These are phyloP conservation scores for Zymoseptoria pseudotritici DNA, from an alignment of 2,329 filamentous ascomycete genomes.

Conservation along the genomic window DNA sequence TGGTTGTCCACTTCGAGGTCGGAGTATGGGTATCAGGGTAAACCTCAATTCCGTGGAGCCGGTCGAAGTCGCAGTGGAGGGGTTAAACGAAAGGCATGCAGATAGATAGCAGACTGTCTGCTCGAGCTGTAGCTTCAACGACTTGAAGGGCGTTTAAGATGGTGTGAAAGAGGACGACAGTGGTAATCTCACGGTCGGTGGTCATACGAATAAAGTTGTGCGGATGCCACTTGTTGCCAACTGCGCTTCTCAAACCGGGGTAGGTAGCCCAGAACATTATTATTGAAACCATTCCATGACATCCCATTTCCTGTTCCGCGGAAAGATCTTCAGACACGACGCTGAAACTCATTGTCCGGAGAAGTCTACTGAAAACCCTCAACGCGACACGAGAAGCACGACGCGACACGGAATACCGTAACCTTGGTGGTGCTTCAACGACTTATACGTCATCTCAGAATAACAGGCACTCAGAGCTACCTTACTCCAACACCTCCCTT, in stretches of 20 bases:
- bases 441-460: neutral
- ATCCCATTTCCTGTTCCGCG: too few species aligned
- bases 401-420: too few species aligned
- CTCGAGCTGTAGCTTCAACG: neutral
- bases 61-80: neutral
- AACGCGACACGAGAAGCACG: too few species aligned
- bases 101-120: neutral
- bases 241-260: too few species aligned
- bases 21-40: neutral
- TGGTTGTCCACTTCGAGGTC: neutral
- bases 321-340: too few species aligned
- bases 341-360: too few species aligned
- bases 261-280: too few species aligned
- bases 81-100: neutral
- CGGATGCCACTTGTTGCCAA: neutral
- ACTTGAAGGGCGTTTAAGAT: neutral
- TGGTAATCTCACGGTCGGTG: neutral
- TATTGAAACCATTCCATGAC: too few species aligned
- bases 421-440: too few species aligned
- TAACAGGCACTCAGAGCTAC: neutral
- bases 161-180: neutral
- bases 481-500: neutral
- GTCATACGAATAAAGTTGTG: neutral
- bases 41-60: neutral
- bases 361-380: too few species aligned